These are phyloP conservation scores for Scedosporium boydii DNA, from an alignment of 2,329 filamentous ascomycete species.

Conservation along the genomic window DNA sequence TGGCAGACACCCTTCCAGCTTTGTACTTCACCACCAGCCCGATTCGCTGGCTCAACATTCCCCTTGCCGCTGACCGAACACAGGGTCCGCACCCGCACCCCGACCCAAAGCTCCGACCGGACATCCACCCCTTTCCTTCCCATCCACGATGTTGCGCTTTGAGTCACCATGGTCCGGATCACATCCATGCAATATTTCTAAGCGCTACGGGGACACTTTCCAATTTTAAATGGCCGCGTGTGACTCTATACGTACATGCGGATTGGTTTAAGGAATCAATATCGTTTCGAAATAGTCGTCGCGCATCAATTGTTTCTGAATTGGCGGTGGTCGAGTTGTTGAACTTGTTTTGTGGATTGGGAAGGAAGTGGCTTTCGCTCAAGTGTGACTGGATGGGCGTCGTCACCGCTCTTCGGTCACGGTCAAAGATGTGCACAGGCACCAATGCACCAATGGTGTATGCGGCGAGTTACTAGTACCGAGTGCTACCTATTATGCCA, in stretches of 20 bases:
- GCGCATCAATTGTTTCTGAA: no score
- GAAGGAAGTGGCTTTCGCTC: not conserved
- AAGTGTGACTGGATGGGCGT: no score
- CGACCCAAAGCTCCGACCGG: constrained; percentile 3
- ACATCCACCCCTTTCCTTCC: not conserved
- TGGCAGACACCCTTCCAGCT: not conserved
- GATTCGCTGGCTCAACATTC: not conserved
- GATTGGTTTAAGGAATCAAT: not conserved
- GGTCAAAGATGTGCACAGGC: not conserved
- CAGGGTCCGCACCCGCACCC: not conserved
- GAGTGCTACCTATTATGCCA: not conserved
- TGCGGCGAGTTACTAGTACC: not conserved
- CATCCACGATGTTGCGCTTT: not conserved
- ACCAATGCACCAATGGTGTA: not conserved
- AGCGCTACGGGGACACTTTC: not conserved
- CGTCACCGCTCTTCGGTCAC: not conserved
- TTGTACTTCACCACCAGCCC: not conserved
- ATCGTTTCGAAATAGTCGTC: not conserved
- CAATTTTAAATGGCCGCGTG: not conserved
- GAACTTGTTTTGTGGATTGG: not conserved
- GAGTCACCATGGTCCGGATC: not conserved
- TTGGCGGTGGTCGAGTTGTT: no score
- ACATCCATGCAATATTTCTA: not conserved
- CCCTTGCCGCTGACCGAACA: not conserved
- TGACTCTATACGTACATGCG: not conserved